Percentiles rank a stretch among this genome's conserved stretches.
phyloP scores from a whole-genome alignment of 331 rosid species.

The Arachis monticola region DNA sequence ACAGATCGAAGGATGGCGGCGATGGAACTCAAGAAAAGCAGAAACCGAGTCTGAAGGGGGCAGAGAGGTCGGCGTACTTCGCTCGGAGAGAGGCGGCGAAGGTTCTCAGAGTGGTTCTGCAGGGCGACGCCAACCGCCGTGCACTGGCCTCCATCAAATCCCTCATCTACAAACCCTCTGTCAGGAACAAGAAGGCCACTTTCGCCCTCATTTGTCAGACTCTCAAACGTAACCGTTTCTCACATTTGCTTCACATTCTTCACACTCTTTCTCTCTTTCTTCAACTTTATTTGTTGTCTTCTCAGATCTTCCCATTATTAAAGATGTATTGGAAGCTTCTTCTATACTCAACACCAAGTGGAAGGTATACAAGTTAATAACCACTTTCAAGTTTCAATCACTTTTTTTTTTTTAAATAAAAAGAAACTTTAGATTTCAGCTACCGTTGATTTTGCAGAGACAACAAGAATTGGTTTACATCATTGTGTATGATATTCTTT shows the following conservation, averaged over 20 bases:
- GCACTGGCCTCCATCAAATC: slow-evolving; percentile 91
- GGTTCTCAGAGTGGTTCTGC: slow-evolving; percentile 64
- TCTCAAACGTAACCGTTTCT: slow-evolving; percentile 68
- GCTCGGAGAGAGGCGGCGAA: slow-evolving; percentile 90
- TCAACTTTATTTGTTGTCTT: not conserved
- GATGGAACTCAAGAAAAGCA: slow-evolving; percentile 23
- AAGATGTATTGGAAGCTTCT: slow-evolving; percentile 62
- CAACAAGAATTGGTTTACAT: slow-evolving; percentile 76
- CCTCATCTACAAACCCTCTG: slow-evolving; percentile 76
- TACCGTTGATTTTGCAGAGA: slow-evolving; percentile 55
- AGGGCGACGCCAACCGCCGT: slow-evolving; percentile 81
- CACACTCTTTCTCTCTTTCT: not conserved
- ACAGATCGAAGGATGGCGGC: not conserved
- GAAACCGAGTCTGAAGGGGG: slow-evolving; percentile 40
- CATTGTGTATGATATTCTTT: slow-evolving; percentile 81
- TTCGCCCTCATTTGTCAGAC: slow-evolving; percentile 86
- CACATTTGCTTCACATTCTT: not conserved
- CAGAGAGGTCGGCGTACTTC: slow-evolving; percentile 81
- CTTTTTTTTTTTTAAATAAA: not conserved
- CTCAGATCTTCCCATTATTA: slow-evolving; percentile 78
- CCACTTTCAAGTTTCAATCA: too few relatives aligned
- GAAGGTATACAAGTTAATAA: slow-evolving; percentile 55
- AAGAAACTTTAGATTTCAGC: not conserved
- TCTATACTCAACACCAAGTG: slow-evolving; percentile 67
- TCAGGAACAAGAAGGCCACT: slow-evolving; percentile 87